Base-by-base conservation (phyloP, 2,329 filamentous ascomycete species). In the Alternaria sp. region DNA sequence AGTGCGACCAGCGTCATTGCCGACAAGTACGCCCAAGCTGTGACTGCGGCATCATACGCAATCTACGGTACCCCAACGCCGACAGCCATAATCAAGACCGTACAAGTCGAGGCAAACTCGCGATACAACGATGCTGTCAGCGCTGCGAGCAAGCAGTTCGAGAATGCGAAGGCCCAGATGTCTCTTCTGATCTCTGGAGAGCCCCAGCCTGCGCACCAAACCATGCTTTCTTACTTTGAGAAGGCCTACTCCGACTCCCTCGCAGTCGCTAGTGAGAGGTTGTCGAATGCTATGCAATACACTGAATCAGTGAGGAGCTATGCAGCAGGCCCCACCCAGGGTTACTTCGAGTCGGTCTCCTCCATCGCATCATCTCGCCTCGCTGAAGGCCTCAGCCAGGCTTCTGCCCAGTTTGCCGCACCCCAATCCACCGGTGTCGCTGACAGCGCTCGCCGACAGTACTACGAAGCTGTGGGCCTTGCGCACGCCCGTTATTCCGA, bases 401-500 rank as follows among this genome's bases (percentile, higher is more conserved):
- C 92, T 7, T 91, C 91, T 56, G 85, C 89, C 36, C 91, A 93
- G 63, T 92, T 92, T 69, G 85, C 92, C 70, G 85, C 89, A 54
- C 85, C 88, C 13, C 86, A 89, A 44, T 86, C 89, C 2, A 89
- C 90, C 1, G 81, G 83, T 26, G 82, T 84, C 77, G 67, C 90
- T 82, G 79, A 90, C 81, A 83, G 86, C 84, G 81, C 87, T 82
- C 75, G 88, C 84, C 75, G 89, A 85, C 82, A 90, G 61, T 95
- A 95, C 79, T 94, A 93, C 70, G 90, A 93, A 67, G 92, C 90
- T 11, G 80, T 96, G 23, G 93, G 93, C 26, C 79, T 93, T 47
- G 93, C 93, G 1, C 91, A 96, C 72, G 92, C 89, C 46, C 88
- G 90, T 40, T 96, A 96, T 77, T 89, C 90, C 6, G 90, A 90